These are phyloP conservation scores for Zygotorulaspora mrakii DNA, from an alignment of 1,139 yeast genomes.

Conservation along the genomic window DNA sequence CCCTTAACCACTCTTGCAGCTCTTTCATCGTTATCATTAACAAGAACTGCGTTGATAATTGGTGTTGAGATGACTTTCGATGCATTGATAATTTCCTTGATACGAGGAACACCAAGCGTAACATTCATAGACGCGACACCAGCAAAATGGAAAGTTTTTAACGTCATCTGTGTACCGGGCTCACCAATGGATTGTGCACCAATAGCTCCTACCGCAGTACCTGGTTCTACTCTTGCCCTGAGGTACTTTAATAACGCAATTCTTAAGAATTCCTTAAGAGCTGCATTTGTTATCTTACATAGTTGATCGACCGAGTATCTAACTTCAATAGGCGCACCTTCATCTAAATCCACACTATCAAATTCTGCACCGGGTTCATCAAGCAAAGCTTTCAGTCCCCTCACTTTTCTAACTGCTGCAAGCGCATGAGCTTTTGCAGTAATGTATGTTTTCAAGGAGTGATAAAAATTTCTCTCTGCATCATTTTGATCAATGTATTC, in stretches of 20 bases:
- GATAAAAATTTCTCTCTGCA: conserved; percentile 80
- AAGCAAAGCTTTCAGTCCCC: conserved; percentile 45
- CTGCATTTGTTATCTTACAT: conserved; percentile 58
- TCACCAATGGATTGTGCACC: conserved; percentile 99
- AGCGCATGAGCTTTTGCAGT: conserved; percentile 53
- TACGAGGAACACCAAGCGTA: conserved; percentile 98
- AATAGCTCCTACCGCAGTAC: conserved; percentile 98
- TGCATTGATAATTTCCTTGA: conserved; percentile 96
- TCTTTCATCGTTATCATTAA: conserved; percentile 90
- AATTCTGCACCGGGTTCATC: conserved; percentile 46
- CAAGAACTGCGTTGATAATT: conserved; percentile 89
- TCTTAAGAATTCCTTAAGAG: conserved; percentile 65
- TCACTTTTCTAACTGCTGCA: conserved; percentile 54
- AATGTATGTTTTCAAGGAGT: conserved; percentile 65
- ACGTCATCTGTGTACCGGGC: conserved; percentile 99
- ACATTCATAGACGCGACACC: conserved; percentile 99
- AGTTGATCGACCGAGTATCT: conserved; percentile 65
- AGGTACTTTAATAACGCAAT: conserved; percentile 80
- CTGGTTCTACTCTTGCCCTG: conserved; percentile 94
- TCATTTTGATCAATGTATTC: conserved; percentile 76
- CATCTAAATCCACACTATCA: conserved; percentile 48
- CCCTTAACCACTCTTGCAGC: conserved; percentile 99
- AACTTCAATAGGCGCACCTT: conserved; percentile 35
- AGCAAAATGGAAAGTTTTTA: conserved; percentile 98
- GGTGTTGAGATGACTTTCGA: conserved; percentile 95